Percentiles rank a stretch among this genome's conserved stretches.
Evolutionary conservation across 2,329 filamentous ascomycete species (phyloP).

Genomic region (Monosporascus cannonballus): DNA sequence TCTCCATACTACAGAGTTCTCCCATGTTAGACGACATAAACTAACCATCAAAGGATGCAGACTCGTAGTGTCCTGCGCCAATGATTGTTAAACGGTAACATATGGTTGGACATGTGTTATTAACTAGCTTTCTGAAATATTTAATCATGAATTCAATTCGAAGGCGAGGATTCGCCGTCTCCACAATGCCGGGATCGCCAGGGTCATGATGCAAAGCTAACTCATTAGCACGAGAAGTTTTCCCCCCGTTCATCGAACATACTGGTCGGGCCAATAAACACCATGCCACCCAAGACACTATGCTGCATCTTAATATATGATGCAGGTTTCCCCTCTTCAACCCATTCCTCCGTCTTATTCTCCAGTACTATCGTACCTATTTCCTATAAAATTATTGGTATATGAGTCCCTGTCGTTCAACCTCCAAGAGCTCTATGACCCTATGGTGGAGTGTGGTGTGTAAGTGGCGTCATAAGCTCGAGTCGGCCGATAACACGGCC

Average conservation of each 20-base stretch:
- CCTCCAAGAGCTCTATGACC: neutral
- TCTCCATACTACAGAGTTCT: too few species aligned
- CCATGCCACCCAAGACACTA: neutral
- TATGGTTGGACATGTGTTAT: too few species aligned
- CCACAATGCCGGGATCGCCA: conserved; percentile 10
- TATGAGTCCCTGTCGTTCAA: neutral
- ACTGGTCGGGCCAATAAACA: neutral
- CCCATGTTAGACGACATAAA: too few species aligned
- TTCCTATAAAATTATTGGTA: too few species aligned
- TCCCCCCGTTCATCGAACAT: neutral
- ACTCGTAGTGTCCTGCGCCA: too few species aligned
- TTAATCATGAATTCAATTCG: neutral
- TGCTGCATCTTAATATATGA: neutral
- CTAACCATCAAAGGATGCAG: too few species aligned
- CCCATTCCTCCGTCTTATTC: neutral
- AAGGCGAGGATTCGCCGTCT: conserved; percentile 3
- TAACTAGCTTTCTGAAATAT: too few species aligned
- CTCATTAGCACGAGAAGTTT: neutral
- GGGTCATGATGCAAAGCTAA: conserved; percentile 14
- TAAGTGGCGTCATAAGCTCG: neutral
- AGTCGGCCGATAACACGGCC: neutral
- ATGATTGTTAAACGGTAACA: too few species aligned
- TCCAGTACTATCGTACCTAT: neutral
- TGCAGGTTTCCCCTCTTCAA: neutral
- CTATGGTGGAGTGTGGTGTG: neutral